Base-by-base conservation (phyloP, 345 rosid species). In the Eutrema heterophyllum region DNA sequence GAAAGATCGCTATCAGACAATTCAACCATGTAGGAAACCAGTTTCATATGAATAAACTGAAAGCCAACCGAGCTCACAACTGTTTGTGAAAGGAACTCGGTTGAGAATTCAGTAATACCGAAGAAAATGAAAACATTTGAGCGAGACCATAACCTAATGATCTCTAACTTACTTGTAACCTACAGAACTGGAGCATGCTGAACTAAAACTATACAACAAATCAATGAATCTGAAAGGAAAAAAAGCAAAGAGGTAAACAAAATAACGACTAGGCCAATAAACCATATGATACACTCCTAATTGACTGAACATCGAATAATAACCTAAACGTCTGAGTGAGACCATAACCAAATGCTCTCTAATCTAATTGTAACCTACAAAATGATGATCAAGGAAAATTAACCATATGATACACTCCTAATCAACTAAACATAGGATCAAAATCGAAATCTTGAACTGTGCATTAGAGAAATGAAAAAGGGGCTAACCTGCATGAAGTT, bases 401-500 rank as follows among this genome's bases (percentile, higher is more conserved):
- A 29, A 29, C 4, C 30, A 29, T 29, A 29, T 29, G 30, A 29
- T 29, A 56, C 45, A 56, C 18, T 9, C 1, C 6, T 71, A 7
- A 15, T 61, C 29, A 61, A 10, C 68, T 51, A 16, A 29, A 60
- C 27, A 35, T 13, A 60, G 16, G 10, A 71, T 60, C 41, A 45
- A 3, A 60, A 11, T 62, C 40, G 40, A 14, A 69, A 55, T 33
- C 44, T 15, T 44, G 24, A 21, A 21, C 24, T 21, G 24, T 21
- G 24, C 24, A 21, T 21, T 21, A 21, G 24, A 46, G 8, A 6
- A 55, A 44, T 50, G 4, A 41, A 10, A 9, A 21, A 21, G 24
- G 24, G 2, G 12, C 24, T 59, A 66, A 83, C 97, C 97, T 91
- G 94, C 98, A 93, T 91, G 59, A 91, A 89, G 74, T 91, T 91